These are phyloP conservation scores for Ganoderma sp. DNA, from an alignment of 1,284 basidiomycete species.

Conservation along the genomic window DNA sequence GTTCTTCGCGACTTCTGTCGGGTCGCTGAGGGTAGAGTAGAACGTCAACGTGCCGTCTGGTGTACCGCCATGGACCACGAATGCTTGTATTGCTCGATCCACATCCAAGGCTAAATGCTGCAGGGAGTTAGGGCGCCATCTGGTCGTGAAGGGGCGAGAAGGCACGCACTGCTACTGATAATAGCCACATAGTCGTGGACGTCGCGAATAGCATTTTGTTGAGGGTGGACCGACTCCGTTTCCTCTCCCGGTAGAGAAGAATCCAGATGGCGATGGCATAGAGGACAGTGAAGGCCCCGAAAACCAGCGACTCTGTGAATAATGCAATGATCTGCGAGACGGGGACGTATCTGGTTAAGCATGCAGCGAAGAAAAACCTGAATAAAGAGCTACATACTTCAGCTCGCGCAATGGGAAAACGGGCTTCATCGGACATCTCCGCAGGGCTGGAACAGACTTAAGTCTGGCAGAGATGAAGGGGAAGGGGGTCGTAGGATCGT, in stretches of 20 bases:
- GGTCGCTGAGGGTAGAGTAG: conserved; percentile 24
- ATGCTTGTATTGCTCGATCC: conserved; percentile 23
- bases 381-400: conserved; percentile 5
- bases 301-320: conserved; percentile 31
- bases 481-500: conserved; percentile 7
- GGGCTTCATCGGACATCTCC: conserved; percentile 21
- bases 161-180: conserved; percentile 24
- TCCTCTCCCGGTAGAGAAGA: conserved; percentile 31
- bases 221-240: conserved; percentile 20
- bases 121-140: background rate
- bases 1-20: conserved; percentile 30
- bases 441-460: conserved; percentile 15
- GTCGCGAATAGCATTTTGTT: conserved; percentile 31
- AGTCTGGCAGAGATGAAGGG: conserved; percentile 11
- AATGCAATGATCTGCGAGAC: conserved; percentile 22
- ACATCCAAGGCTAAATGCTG: conserved; percentile 31
- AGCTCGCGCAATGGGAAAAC: conserved; percentile 21
- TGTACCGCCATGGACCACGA: conserved; percentile 23
- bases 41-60: conserved; percentile 20
- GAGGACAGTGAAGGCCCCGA: conserved; percentile 31
- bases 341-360: background rate
- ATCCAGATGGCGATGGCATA: conserved; percentile 32
- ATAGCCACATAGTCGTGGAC: conserved; percentile 29
- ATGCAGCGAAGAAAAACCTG: background rate
- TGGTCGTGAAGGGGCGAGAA: too few relatives aligned